These are phyloP conservation scores for Helotiales sp. DNA, from an alignment of 2,329 filamentous ascomycete genomes.

Conservation along the genomic window DNA sequence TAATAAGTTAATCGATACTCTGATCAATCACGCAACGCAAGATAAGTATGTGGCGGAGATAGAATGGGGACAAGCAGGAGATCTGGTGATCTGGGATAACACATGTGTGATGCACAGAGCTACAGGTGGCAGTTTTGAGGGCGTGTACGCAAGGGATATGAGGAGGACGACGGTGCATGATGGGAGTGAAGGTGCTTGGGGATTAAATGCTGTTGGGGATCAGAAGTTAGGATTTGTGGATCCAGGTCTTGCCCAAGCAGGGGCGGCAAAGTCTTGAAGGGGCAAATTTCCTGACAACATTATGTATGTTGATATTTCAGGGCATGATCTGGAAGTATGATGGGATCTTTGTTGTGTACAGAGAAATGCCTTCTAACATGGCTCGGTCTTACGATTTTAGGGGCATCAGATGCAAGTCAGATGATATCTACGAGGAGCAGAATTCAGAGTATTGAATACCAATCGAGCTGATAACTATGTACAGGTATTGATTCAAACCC, in stretches of 20 bases:
- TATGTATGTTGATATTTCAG: too few relatives aligned
- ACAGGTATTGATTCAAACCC: too few relatives aligned
- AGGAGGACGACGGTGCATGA: constrained; percentile 57
- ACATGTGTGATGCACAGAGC: constrained; percentile 56
- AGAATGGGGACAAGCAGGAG: constrained; percentile 48
- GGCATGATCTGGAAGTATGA: too few relatives aligned
- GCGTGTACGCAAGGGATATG: constrained; percentile 52
- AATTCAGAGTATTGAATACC: too few relatives aligned
- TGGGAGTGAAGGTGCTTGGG: constrained; percentile 42
- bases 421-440: too few relatives aligned
- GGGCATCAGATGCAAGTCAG: too few relatives aligned
- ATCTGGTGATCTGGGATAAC: constrained; percentile 61
- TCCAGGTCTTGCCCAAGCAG: not conserved
- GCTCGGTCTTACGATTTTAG: too few relatives aligned
- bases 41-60: constrained; percentile 47
- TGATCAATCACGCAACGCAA: constrained; percentile 50
- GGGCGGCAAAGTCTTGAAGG: not conserved
- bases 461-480: too few relatives aligned
- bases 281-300: too few relatives aligned
- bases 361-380: too few relatives aligned
- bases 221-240: constrained; percentile 31
- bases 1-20: constrained; percentile 37
- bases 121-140: constrained; percentile 47
- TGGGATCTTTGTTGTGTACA: too few relatives aligned
- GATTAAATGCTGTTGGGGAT: constrained; percentile 39